Conservation (phyloP, 345 rosid genomes). For the Rhodamnia argentea region DNA sequence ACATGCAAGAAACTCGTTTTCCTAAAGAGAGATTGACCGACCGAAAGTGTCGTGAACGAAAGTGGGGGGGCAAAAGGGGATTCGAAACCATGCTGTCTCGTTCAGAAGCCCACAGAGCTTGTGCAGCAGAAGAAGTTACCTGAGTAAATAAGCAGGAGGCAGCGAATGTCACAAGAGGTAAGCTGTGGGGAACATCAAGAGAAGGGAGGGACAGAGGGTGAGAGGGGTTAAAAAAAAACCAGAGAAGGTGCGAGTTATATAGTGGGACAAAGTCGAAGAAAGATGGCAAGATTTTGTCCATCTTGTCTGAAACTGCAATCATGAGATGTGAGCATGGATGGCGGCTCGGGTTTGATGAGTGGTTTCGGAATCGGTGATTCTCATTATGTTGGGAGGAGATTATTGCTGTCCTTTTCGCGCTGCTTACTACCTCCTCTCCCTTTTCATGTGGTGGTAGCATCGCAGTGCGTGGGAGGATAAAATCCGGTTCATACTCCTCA, state of each 20-base stretch:
- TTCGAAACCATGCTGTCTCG: background rate
- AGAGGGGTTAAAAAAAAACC: conserved; percentile 29
- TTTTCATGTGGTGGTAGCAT: background rate
- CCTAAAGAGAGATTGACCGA: background rate
- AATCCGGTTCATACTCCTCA: no score
- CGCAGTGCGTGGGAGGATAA: background rate
- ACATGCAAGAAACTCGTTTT: background rate
- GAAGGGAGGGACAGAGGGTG: background rate
- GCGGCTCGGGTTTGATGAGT: conserved; percentile 60
- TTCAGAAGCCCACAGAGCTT: background rate
- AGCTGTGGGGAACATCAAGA: background rate
- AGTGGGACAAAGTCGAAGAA: background rate
- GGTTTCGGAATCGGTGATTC: conserved; percentile 33
- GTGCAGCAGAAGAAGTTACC: background rate
- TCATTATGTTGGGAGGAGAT: background rate
- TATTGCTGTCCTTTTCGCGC: background rate
- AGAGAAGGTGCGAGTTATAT: background rate
- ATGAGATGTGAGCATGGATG: conserved; percentile 81
- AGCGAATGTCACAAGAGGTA: background rate
- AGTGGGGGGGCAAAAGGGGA: background rate
- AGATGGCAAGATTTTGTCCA: background rate
- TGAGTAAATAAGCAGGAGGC: background rate
- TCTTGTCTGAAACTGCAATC: conserved; percentile 68
- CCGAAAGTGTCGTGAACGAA: background rate
- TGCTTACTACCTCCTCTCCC: background rate